These are phyloP conservation scores for Heliophila coronopifolia DNA, from an alignment of 441 rosid species.

Conservation along the genomic window DNA sequence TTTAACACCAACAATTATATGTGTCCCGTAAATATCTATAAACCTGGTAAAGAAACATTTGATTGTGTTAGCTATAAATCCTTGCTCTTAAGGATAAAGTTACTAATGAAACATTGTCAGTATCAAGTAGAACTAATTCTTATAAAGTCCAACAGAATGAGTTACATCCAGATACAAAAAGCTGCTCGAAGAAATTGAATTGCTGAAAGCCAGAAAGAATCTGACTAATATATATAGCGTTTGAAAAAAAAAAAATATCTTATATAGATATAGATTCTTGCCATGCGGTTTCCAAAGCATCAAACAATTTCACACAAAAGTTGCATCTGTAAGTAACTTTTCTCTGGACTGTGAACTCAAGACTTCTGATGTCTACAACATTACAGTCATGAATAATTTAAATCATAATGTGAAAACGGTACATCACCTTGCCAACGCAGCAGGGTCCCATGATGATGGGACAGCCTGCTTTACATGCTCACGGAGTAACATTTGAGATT, in stretches of 20 bases:
- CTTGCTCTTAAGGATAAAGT: background rate
- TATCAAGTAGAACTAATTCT: background rate
- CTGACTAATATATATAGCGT: background rate
- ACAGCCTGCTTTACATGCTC: slow-evolving; percentile 80
- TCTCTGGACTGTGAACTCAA: too few relatives aligned
- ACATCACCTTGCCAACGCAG: slow-evolving; percentile 81
- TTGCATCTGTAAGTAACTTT: background rate
- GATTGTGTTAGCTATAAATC: background rate
- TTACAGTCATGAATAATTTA: background rate
- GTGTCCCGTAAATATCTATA: slow-evolving; percentile 80
- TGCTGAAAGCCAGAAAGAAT: background rate
- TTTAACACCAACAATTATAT: slow-evolving; percentile 79
- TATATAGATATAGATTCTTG: background rate
- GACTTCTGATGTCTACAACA: too few relatives aligned
- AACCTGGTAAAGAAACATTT: slow-evolving; percentile 46
- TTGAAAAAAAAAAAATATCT: background rate
- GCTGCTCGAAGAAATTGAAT: background rate
- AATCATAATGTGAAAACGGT: background rate
- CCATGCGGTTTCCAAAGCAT: background rate
- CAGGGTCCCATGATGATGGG: slow-evolving; percentile 90
- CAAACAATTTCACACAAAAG: background rate
- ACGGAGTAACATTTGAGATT: slow-evolving; percentile 66
- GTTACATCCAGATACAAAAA: background rate
- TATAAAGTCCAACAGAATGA: background rate
- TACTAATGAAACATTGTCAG: background rate